Base-by-base conservation (phyloP, 1,284 basidiomycete genomes). In the Ceratobasidium sp. region DNA sequence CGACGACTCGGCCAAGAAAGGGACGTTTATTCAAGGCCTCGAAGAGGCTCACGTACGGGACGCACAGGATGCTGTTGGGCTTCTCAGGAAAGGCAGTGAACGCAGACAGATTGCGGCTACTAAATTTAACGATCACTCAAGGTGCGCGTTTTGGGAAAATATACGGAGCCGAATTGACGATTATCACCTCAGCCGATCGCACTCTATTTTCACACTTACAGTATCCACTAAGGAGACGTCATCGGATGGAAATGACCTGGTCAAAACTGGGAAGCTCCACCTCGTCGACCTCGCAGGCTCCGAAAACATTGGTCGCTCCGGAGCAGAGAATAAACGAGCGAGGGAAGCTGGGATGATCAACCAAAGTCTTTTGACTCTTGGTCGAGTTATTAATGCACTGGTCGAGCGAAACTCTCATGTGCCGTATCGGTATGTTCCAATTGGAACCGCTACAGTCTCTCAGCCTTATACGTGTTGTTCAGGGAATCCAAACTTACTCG, bases 271-370 rank as follows among this genome's bases (percentile, higher is more conserved):
- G 51, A 99, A 99, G 82, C 88, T 99, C 73, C 98, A 99, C 82
- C 89, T 99, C 22, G 98, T 99, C 74, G 97, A 99, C 81, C 85
- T 99, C 75, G 98, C 98, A 48, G 98, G 98, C 6, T 97, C 95
- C 3, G 98, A 99, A 83, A 98, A 98, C 79, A 97, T 99, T 78
- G 97, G 96, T 9, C 88, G 97, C 19, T 96, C 94, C 0, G 98
- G 98, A 7, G 98, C 98, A 0, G 95, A 96, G 82, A 94, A 98
- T 81, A 95, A 95, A 81, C 87, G 96, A 74, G 98, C 97, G 1
- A 87, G 95, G 78, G 98, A 99, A 81, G 98, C 98, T 0, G 98
- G 98, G 8, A 98, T 98, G 93, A 99, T 99, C 83, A 99, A 99
- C 81, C 95, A 98, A 83, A 98, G 95, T 81, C 85, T 99, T 48